Evolutionary conservation across 2,329 filamentous ascomycete genomes (phyloP).

Genomic region (Alternaria ethzedia): DNA sequence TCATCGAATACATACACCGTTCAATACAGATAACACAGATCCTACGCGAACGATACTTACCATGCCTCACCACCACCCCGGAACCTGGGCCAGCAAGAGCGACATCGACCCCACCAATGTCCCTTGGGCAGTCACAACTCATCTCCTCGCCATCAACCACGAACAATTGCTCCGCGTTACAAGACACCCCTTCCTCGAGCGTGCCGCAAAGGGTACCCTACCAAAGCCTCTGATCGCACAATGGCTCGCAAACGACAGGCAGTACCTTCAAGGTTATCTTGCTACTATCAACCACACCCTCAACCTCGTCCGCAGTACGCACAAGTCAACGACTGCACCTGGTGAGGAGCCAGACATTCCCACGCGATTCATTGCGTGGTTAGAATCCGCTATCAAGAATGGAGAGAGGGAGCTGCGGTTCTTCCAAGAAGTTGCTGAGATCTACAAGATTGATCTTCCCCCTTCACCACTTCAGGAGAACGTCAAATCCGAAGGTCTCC

Average conservation of each 20-base stretch:
- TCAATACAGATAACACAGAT: conserved; percentile 20
- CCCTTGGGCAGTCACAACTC: conserved; percentile 38
- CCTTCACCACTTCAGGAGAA: conserved; percentile 16
- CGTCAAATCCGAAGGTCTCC: conserved; percentile 35
- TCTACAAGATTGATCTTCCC: conserved; percentile 32
- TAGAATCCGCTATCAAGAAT: conserved; percentile 41
- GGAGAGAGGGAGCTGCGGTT: conserved; percentile 39
- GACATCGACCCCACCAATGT: conserved; percentile 25
- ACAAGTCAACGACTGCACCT: conserved; percentile 15
- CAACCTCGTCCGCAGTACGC: conserved; percentile 20
- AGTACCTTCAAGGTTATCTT: conserved; percentile 44
- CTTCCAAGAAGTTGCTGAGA: conserved; percentile 40
- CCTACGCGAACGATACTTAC: conserved; percentile 14
- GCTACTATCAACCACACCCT: conserved; percentile 32
- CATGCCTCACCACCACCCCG: conserved; percentile 27
- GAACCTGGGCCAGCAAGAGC: conserved; percentile 18
- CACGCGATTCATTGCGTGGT: conserved; percentile 36
- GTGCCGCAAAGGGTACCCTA: conserved; percentile 39
- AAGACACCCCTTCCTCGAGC: conserved; percentile 37
- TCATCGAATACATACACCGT: conserved; percentile 24
- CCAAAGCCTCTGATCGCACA: conserved; percentile 38
- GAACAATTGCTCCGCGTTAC: conserved; percentile 40
- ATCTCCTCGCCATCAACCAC: conserved; percentile 36
- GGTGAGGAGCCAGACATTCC: conserved; percentile 27
- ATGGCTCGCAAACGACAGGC: conserved; percentile 45